phyloP scores from a whole-genome alignment of 164 flowering plant species.

The Platanus orientalis region DNA sequence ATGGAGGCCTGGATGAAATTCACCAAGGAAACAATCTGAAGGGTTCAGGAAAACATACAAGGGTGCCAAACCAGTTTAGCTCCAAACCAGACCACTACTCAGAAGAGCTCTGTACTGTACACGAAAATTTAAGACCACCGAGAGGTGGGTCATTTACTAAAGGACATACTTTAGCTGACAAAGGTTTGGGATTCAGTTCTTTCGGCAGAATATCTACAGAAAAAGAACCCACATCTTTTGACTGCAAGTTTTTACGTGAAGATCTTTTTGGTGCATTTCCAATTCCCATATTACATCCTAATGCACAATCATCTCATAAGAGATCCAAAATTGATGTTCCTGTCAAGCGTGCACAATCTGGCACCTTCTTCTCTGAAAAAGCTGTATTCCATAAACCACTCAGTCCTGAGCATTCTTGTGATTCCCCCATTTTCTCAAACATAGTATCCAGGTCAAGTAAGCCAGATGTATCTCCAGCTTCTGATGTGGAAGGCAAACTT shows the following conservation, averaged over 20 bases:
- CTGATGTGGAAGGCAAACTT: slow-evolving; percentile 13
- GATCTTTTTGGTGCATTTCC: slow-evolving; percentile 24
- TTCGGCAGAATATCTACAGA: slow-evolving; percentile 14
- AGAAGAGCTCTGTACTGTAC: slow-evolving; percentile 11
- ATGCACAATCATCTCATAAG: slow-evolving; percentile 11
- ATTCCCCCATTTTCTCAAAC: slow-evolving; percentile 19
- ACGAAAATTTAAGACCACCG: slow-evolving; percentile 16
- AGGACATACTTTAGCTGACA: slow-evolving; percentile 17
- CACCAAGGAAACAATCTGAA: slow-evolving; percentile 7
- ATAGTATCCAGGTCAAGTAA: slow-evolving; percentile 11
- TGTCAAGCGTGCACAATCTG: slow-evolving; percentile 18
- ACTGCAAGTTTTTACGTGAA: slow-evolving; percentile 14
- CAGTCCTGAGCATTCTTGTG: slow-evolving; percentile 12
- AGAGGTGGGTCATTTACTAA: slow-evolving; percentile 26
- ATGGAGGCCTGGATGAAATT: slow-evolving; percentile 11
- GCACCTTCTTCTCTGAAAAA: slow-evolving; percentile 16
- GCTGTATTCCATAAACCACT: slow-evolving; percentile 19
- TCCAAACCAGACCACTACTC: slow-evolving; percentile 13
- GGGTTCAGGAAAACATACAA: slow-evolving; percentile 18
- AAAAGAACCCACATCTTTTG: slow-evolving; percentile 13
- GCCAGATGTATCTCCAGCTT: slow-evolving; percentile 19
- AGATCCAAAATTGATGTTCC: slow-evolving; percentile 19
- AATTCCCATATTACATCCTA: slow-evolving; percentile 12
- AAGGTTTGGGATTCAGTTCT: slow-evolving; percentile 19
- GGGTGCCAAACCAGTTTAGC: slow-evolving; percentile 15